Base-by-base conservation (phyloP, 1,139 yeast species). In the Pichia sp. region DNA sequence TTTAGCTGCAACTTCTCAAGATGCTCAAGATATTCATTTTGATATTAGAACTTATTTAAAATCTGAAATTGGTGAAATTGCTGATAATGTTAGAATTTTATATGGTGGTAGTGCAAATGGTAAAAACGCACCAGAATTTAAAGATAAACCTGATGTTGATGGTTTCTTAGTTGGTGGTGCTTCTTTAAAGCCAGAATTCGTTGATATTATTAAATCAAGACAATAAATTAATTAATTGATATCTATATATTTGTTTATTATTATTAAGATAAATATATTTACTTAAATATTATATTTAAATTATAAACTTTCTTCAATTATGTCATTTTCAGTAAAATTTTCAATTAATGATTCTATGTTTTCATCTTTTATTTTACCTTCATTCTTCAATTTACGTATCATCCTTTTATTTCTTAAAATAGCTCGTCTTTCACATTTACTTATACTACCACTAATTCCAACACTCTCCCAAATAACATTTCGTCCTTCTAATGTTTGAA, bases 161-260 rank as follows among this genome's bases (percentile, higher is more conserved):
- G 99, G 99, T 49, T 92, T 90, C 92, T 82, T 92, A 66, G 98
- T 92, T 64, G 99, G 99, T 67, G 99, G 99, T 76, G 99, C 98
- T 67, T 87, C 96, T 45, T 82, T 92, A 73, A 92, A 92, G 80
- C 96, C 98, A 58, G 98, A 92, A 76, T 92, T 92, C 68, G 82
- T 88, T 66, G 94, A 88, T 74, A 92, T 92, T 66, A 78, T 92
- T 79, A 92, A 85, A 76, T 86, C 96, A 53, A 86, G 96, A 83
- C 74, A 76, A 68, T 88, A 83, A 72, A 44, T 51, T n/a, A 7
- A 18, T 11, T 34, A 6, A 30, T 30, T 8, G 32, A 30, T 30
- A 30, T 30, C 8, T 6, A 30, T 30, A 30, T 30, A 6, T 30
- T 30, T 30, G 7, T 30, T 30, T 30, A 30, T 6, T 8, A 6